Base-by-base conservation (phyloP, 2,329 filamentous ascomycete genomes). In the Penicillium sp. region DNA sequence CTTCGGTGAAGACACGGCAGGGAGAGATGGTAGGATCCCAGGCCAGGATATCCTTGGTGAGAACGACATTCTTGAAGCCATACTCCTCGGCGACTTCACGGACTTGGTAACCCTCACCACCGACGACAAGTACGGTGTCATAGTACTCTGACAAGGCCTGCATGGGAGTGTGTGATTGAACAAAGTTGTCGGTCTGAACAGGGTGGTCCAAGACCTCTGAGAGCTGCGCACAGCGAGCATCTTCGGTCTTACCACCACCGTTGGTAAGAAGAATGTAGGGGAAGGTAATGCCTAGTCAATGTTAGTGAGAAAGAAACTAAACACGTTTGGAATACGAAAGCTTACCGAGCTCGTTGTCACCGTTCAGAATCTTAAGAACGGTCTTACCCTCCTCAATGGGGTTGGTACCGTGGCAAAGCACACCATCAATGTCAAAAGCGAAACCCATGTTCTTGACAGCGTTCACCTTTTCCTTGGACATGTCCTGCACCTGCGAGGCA, bases 371-470 rank as follows among this genome's bases (percentile, higher is more conserved):
- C 60, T 82, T 75, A 15, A 85, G 75, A 12, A 76, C 77, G 39
- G 75, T 73, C 55, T 75, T 69, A 42, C 78, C 81, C 65, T 84
- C 75, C 22, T 79, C 79, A 45, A 85, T 85, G 40, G 82, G 65
- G 39, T 80, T 71, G 65, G 82, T 80, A 55, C 81, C 81, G 64
- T 85, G 82, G 41, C 85, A 82, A 14, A 86, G 72, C 41, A 87
- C 82, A 69, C 82, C 83, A 54, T 87, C 79, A 37, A 70, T 70
- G 48, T 71, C 68, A 57, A 88, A 89, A 54, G 80, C 84, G 49
- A 88, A 88, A 6, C 80, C 80, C 81, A 87, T 85, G 69, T 86
- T 80, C 73, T 86, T 86, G 42, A 81, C 82, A 41, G 75, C 74
- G 22, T 66, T 65, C 10, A 84, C 82, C 68, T 83, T 84, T 51